These are phyloP conservation scores for Alopecurus myosuroides DNA, from an alignment of 176 grass and related monocot genomes.

Conservation along the genomic window DNA sequence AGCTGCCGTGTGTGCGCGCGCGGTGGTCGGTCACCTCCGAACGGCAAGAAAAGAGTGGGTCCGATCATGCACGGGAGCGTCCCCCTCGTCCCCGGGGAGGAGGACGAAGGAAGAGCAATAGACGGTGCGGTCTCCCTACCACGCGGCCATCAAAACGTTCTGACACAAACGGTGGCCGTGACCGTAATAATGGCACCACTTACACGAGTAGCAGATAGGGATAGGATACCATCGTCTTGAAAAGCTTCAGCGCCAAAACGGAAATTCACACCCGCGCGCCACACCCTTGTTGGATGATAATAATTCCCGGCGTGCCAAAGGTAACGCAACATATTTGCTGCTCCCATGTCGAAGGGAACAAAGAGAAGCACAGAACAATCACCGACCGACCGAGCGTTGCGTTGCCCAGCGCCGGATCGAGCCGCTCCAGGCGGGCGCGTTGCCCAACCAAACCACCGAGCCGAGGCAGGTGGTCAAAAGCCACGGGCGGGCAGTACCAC, in stretches of 20 bases:
- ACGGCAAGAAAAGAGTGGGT: background rate
- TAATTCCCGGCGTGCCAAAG: too few relatives aligned
- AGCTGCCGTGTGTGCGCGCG: background rate
- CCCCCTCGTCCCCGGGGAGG: background rate
- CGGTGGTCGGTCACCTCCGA: background rate
- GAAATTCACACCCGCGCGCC: background rate
- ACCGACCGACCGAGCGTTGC: background rate
- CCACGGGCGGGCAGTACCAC: background rate
- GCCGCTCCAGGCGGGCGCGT: background rate
- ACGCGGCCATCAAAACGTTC: background rate
- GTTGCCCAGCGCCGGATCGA: background rate
- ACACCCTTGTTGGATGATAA: too few relatives aligned
- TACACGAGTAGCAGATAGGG: too few relatives aligned
- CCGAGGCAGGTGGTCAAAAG: constrained; percentile 8
- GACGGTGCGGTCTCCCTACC: background rate
- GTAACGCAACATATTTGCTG: too few relatives aligned
- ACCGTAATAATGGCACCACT: background rate
- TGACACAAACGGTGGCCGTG: background rate
- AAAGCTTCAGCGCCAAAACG: background rate
- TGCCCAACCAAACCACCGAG: background rate
- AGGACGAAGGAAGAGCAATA: background rate
- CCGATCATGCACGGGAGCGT: background rate
- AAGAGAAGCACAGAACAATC: background rate
- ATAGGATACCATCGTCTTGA: too few relatives aligned
- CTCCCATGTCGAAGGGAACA: background rate